Evolutionary conservation across 345 rosid species (phyloP), one percentile per base, ranked within the genome.

Genomic region (Eucalyptus regnans): DNA sequence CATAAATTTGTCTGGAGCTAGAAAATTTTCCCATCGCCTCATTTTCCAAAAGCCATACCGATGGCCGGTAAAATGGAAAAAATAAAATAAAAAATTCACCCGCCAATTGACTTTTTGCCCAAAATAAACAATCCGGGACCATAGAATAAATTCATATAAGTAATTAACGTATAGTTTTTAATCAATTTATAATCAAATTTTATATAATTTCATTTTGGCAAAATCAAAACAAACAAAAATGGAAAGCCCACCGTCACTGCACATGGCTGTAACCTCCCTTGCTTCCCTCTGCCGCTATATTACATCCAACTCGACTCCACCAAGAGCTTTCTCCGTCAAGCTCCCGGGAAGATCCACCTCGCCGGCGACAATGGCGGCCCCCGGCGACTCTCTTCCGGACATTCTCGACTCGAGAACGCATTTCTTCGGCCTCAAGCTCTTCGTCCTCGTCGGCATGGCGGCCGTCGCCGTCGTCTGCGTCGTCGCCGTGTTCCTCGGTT

Each of bases 401-500:
- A 33, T 43, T 89, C 87, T 92, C 31, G 79, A 92, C 50, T 89
- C 94, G 7, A 92, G 91, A 76, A 90, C 96, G 6, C 71, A 94
- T 22, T 54, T 97, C 87, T 91, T 96, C 64, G 92, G 91, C 8
- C 93, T 96, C n/a, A 96, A 93, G 60, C 92, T 95, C 60, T 94
- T 94, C 91, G 86, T 93, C 81, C 88, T 96, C 43, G 90, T 96
- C 90, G 94, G 94, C 46, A 7, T 37, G 27, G 83, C 13, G 7
- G 83, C 25, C 46, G 89, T 95, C 48, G 71, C 93, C 76, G 89
- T 93, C 16, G 81, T 89, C 56, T 92, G 92, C 89, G 0, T 92
- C 3, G 64, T 96, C 12, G 50, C 94, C 60, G 86, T 92, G 86
- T 92, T 91, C 46, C 89, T 96, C 33, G 48, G 91, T 91, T 92